These are phyloP conservation scores for Ophiognomonia clavigignenti-juglandacearum DNA, from an alignment of 2,329 filamentous ascomycete species.

Conservation along the genomic window DNA sequence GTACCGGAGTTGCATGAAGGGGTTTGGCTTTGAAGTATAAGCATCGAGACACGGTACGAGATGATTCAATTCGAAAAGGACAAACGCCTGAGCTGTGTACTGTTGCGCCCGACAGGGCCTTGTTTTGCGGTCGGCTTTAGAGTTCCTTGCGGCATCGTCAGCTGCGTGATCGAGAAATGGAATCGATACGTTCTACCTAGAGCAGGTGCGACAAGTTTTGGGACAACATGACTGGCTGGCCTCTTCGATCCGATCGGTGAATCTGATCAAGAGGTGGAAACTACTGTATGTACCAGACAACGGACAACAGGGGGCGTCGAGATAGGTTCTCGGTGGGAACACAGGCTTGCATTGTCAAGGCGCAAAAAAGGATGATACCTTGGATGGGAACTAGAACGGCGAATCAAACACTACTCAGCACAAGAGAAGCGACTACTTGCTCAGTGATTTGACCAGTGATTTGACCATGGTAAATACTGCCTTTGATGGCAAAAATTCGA, in stretches of 20 bases:
- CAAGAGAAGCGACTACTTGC: neutral
- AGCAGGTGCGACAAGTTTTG: too few relatives aligned
- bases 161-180: too few relatives aligned
- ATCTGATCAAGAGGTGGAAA: conserved; percentile 1
- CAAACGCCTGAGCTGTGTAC: too few relatives aligned
- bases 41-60: neutral
- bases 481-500: neutral
- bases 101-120: too few relatives aligned
- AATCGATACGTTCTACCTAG: too few relatives aligned
- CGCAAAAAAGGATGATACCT: conserved; percentile 5
- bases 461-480: neutral
- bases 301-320: neutral
- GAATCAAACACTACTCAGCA: conserved; percentile 2
- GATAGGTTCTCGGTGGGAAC: neutral
- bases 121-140: too few relatives aligned
- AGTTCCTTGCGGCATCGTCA: too few relatives aligned
- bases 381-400: conserved; percentile 1
- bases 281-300: too few relatives aligned
- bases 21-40: conserved; percentile 78
- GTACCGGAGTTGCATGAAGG: conserved; percentile 89
- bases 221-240: too few relatives aligned
- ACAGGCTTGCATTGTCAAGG: conserved; percentile 3
- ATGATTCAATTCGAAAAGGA: too few relatives aligned
- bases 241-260: too few relatives aligned
- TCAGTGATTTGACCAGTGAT: too few relatives aligned